Base-by-base conservation (phyloP, 768 basidiomycete genomes). In the Brasilioporus rufonigricans region DNA sequence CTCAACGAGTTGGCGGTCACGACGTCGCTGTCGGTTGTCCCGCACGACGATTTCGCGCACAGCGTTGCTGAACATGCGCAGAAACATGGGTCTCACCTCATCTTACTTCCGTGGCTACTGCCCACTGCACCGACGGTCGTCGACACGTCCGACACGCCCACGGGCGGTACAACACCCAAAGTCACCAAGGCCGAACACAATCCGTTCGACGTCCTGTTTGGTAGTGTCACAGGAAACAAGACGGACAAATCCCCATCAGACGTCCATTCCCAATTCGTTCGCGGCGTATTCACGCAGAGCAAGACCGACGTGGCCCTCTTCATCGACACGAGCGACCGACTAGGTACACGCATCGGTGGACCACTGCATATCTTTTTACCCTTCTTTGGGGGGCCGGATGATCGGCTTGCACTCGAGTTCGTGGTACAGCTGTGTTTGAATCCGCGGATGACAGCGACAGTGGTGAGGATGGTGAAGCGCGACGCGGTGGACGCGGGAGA, bases 371-470 rank as follows among this genome's bases (percentile, higher is more conserved):
- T 98, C 14, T 89, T 93, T 72, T 64, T 97, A 13, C 90, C 93
- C 0, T 98, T 98, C 80, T 90, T 93, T 67, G 96, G 96, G 23
- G 96, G 96, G 0, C 89, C 93, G 0, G 96, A 98, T 68, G 95
- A 97, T 66, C 79, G 96, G 3, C 77, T 93, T 18, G 91, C 93
- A 0, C 73, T 98, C 33, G 84, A 89, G 29, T 84, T 98, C 61
- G 87, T 91, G 23, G 80, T 88, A 14, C 94, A 95, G 70, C 74
- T 97, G 27, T 95, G 91, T 68, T 74, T 79, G 54, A 87, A 86
- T 59, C 75, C 80, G 13, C 75, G 73, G 52, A 78, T 90, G 13
- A 80, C 74, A 10, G 96, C 92, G 12, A 93, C 89, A 1, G 83
- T 95, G 3, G 68, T 93, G 49, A 77, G 85, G 61, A 73, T 96